Conservation (phyloP, 768 basidiomycete genomes). For the Agrocybe pediades region DNA sequence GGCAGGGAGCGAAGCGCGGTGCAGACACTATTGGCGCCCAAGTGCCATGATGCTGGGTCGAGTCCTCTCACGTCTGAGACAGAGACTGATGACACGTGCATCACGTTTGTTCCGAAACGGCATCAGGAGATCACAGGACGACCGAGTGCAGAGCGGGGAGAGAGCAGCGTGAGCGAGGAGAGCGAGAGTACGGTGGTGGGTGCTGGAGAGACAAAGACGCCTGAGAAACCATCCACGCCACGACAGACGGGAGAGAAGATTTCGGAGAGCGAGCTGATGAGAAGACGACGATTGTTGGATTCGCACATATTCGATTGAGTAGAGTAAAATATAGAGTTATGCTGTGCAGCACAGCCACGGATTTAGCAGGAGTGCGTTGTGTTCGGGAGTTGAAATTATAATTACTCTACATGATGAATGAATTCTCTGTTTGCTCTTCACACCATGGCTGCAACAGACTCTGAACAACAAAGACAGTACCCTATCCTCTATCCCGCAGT, state of each 20-base stretch:
- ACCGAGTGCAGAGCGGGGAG: constrained; percentile 12
- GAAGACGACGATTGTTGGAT: constrained; percentile 75
- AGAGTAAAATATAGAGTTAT: constrained; percentile 18
- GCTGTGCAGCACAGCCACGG: constrained; percentile 40
- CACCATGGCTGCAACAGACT: constrained; percentile 39
- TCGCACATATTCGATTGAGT: constrained; percentile 60
- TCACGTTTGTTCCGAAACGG: constrained; percentile 71
- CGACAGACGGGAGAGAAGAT: constrained; percentile 63
- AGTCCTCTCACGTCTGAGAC: constrained; percentile 38
- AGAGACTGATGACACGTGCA: constrained; percentile 69
- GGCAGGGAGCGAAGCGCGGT: constrained; percentile 3
- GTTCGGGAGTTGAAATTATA: constrained; percentile 11
- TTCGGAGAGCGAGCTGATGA: constrained; percentile 77
- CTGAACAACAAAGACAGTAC: constrained; percentile 27
- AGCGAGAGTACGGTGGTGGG: neutral
- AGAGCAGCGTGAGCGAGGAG: constrained; percentile 7
- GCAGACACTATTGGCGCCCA: constrained; percentile 15
- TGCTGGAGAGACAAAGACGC: constrained; percentile 8
- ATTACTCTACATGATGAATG: constrained; percentile 18
- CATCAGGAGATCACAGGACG: constrained; percentile 16
- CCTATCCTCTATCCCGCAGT: constrained; percentile 39
- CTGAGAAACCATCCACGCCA: constrained; percentile 15
- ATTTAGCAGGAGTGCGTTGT: constrained; percentile 16
- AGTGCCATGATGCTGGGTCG: constrained; percentile 2
- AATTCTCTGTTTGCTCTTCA: constrained; percentile 21